A percentile compares a stretch with the other conserved stretches of the same genome.
phyloP scores from a whole-genome alignment of 345 rosid species.

The Noccaea caerulescens region DNA sequence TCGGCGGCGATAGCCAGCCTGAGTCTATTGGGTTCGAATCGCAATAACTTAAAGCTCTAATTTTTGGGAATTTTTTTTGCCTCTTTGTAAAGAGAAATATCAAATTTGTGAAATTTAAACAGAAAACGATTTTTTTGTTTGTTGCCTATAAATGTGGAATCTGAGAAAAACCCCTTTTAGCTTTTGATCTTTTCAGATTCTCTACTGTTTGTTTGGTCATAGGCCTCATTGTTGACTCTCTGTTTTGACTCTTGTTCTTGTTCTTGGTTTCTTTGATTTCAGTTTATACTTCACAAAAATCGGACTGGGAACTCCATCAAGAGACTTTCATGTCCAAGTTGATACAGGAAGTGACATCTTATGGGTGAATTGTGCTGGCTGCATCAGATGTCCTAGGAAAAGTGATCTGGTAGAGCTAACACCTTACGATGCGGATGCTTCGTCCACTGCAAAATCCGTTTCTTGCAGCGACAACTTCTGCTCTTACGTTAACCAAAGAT shows the following conservation, averaged over 20 bases:
- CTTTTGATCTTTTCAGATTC: conserved; percentile 34
- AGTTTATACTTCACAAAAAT: conserved; percentile 85
- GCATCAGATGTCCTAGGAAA: conserved; percentile 73
- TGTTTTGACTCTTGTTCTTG: conserved; percentile 8
- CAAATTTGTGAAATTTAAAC: conserved; percentile 1
- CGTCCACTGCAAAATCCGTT: conserved; percentile 54
- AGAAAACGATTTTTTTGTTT: neutral
- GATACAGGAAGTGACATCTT: conserved; percentile 95
- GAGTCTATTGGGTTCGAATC: conserved; percentile 63
- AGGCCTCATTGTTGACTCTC: conserved; percentile 6
- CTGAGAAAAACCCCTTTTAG: conserved; percentile 4
- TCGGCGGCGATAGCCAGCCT: conserved; percentile 91
- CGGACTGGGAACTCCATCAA: conserved; percentile 77
- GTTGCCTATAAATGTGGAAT: conserved; percentile 20
- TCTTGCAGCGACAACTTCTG: conserved; percentile 67
- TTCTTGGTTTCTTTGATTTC: conserved; percentile 31
- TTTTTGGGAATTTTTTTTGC: conserved; percentile 9
- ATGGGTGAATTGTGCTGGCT: conserved; percentile 89
- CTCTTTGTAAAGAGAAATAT: neutral
- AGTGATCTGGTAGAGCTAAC: conserved; percentile 71
- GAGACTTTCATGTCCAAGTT: conserved; percentile 81
- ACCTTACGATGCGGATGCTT: conserved; percentile 60
- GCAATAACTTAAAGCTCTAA: conserved; percentile 5
- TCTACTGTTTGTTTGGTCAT: conserved; percentile 20
- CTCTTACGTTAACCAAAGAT: conserved; percentile 52